Percentiles rank a stretch among this genome's conserved stretches.
Evolutionary conservation across 306 rosid species (phyloP).

Genomic region (Hippophae gyantsensis): DNA sequence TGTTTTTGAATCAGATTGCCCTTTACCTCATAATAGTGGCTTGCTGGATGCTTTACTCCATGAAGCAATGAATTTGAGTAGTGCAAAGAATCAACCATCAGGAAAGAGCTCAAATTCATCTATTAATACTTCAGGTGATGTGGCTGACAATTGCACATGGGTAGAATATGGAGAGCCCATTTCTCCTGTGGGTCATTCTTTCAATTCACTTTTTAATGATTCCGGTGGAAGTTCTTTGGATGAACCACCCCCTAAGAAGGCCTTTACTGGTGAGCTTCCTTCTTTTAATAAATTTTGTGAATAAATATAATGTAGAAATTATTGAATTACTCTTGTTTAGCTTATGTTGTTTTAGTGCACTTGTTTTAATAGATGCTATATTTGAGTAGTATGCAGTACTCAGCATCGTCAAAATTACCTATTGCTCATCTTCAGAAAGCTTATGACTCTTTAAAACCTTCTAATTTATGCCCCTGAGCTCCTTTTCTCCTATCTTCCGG

Average conservation of each 20-base stretch:
- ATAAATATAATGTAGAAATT: not conserved
- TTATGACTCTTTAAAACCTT: not conserved
- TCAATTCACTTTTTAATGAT: conserved; percentile 50
- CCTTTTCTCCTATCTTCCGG: conserved; percentile 1
- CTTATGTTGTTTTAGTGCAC: not conserved
- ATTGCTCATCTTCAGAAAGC: not conserved
- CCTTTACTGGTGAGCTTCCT: conserved; percentile 52
- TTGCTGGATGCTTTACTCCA: conserved; percentile 75
- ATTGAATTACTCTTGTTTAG: not conserved
- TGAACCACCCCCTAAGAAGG: conserved; percentile 32
- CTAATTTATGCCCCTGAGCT: not conserved
- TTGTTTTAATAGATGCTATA: not conserved
- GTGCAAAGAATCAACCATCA: conserved; percentile 44
- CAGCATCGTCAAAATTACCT: not conserved
- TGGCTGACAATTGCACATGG: conserved; percentile 46
- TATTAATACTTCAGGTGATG: conserved; percentile 49
- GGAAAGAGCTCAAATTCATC: conserved; percentile 71
- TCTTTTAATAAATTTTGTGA: conserved; percentile 3
- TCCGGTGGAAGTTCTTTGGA: conserved; percentile 56
- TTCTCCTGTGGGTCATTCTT: conserved; percentile 58
- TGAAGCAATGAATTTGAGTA: conserved; percentile 45
- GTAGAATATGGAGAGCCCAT: conserved; percentile 48
- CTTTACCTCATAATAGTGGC: conserved; percentile 73
- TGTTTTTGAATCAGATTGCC: conserved; percentile 47
- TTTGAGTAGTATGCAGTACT: not conserved